These are phyloP conservation scores for Didymella glomerata DNA, from an alignment of 2,329 filamentous ascomycete species.

Conservation along the genomic window DNA sequence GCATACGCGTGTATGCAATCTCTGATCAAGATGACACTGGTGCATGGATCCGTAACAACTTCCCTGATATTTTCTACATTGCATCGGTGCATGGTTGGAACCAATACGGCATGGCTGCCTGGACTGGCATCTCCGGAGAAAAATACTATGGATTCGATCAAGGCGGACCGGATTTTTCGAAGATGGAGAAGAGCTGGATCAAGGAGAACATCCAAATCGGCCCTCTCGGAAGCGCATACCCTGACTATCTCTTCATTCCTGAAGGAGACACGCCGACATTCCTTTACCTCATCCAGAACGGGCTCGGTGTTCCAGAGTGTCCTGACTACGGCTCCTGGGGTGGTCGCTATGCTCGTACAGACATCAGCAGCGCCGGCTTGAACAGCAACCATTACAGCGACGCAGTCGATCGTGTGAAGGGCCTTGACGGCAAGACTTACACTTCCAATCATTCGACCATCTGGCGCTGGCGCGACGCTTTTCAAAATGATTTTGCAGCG, in stretches of 20 bases:
- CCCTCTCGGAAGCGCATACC: constrained; percentile 53
- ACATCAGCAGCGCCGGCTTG: constrained; percentile 45
- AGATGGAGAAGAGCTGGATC: constrained; percentile 62
- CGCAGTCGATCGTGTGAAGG: constrained; percentile 49
- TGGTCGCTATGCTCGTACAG: constrained; percentile 54
- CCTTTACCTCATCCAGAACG: constrained; percentile 60
- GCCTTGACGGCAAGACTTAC: constrained; percentile 44
- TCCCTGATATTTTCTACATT: constrained; percentile 66
- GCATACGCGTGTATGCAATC: constrained; percentile 56
- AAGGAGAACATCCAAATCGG: constrained; percentile 63
- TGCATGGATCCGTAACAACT: constrained; percentile 63
- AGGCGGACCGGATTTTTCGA: constrained; percentile 59
- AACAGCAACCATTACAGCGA: constrained; percentile 52
- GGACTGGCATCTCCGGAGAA: constrained; percentile 65
- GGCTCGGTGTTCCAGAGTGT: constrained; percentile 57
- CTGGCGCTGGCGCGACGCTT: constrained; percentile 63
- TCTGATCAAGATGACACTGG: constrained; percentile 68
- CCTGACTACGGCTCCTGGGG: constrained; percentile 62
- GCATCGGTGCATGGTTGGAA: constrained; percentile 65
- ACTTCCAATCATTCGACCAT: constrained; percentile 60
- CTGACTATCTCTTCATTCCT: constrained; percentile 60
- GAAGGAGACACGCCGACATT: constrained; percentile 65
- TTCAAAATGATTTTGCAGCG: constrained; percentile 61
- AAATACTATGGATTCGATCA: constrained; percentile 58
- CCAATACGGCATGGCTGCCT: constrained; percentile 63